These are phyloP conservation scores for Lobulomyces angularis DNA, from an alignment of 192 early-diverging fungal genomes.

Conservation along the genomic window DNA sequence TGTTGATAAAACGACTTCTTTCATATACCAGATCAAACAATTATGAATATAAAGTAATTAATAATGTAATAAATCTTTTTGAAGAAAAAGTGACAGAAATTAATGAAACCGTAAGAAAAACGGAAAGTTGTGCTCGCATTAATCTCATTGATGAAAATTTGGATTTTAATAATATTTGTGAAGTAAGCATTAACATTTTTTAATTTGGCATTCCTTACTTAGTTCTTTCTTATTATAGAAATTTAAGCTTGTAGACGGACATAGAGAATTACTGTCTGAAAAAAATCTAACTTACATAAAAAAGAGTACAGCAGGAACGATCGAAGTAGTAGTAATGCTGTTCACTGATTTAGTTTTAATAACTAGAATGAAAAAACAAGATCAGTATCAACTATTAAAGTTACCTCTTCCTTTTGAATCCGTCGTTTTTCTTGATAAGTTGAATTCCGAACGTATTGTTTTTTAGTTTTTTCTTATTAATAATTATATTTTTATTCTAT, in stretches of 20 bases:
- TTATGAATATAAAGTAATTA: constrained; percentile 14
- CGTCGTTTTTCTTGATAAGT: constrained; percentile 29
- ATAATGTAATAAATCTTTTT: constrained; percentile 21
- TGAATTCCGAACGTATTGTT: constrained; percentile 16
- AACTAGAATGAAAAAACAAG: constrained; percentile 17
- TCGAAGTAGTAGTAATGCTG: constrained; percentile 30
- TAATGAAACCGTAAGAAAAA: constrained; percentile 28
- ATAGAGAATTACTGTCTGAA: constrained; percentile 34
- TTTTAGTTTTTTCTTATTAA: constrained; percentile 12
- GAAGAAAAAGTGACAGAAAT: constrained; percentile 22
- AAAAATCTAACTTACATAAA: constrained; percentile 27
- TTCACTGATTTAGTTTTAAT: constrained; percentile 39
- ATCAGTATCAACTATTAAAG: constrained; percentile 31
- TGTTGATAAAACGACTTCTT: constrained; percentile 31
- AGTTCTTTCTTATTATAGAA: constrained; percentile 16
- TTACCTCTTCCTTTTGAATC: constrained; percentile 38
- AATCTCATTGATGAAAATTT: constrained; percentile 32
- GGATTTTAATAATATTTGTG: constrained; percentile 31
- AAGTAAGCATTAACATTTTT: constrained; percentile 13
- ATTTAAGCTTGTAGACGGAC: constrained; percentile 30
- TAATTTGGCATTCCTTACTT: constrained; percentile 6
- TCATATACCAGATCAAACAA: constrained; percentile 6
- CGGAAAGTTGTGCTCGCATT: constrained; percentile 26
- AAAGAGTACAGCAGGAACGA: constrained; percentile 20
- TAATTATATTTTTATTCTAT: constrained; percentile 12